Conservation (phyloP, 352 stramenopile genomes). For the Hyaloperonospora brassicae region DNA sequence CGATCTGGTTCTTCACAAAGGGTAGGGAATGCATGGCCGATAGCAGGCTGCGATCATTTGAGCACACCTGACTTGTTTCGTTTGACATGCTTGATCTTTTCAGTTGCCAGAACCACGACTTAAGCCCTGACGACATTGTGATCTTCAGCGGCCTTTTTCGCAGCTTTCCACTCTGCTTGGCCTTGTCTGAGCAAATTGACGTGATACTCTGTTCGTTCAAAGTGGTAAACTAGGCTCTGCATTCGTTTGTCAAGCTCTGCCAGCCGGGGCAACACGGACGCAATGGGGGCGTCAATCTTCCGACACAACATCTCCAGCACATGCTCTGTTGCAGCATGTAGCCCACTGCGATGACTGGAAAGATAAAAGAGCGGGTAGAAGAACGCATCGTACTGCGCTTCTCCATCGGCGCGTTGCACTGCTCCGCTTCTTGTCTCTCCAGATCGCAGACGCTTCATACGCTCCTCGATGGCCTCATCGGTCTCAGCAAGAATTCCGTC, state of each 20-base stretch:
- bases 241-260: conserved; percentile 31
- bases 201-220: conserved; percentile 17
- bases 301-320: conserved; percentile 52
- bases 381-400: conserved; percentile 22
- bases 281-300: conserved; percentile 55
- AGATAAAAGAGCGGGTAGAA: conserved; percentile 39
- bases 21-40: conserved; percentile 3
- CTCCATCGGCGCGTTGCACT: background rate
- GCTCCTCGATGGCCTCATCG: conserved; percentile 46
- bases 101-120: background rate
- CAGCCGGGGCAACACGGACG: conserved; percentile 27
- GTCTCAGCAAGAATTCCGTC: conserved; percentile 43
- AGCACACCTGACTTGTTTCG: background rate
- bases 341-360: conserved; percentile 3
- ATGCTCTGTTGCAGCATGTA: conserved; percentile 56
- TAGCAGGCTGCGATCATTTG: conserved; percentile 23
- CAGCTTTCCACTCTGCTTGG: conserved; percentile 12
- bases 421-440: conserved; percentile 12
- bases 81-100: background rate
- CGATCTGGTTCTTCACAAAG: too few relatives aligned
- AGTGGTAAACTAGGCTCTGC: conserved; percentile 23
- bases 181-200: conserved; percentile 11
- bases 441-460: conserved; percentile 24
- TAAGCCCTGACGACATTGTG: conserved; percentile 1
- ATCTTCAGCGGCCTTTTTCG: conserved; percentile 3